These are phyloP conservation scores for Epichloe amarillans DNA, from an alignment of 2,329 filamentous ascomycete genomes.

Conservation along the genomic window DNA sequence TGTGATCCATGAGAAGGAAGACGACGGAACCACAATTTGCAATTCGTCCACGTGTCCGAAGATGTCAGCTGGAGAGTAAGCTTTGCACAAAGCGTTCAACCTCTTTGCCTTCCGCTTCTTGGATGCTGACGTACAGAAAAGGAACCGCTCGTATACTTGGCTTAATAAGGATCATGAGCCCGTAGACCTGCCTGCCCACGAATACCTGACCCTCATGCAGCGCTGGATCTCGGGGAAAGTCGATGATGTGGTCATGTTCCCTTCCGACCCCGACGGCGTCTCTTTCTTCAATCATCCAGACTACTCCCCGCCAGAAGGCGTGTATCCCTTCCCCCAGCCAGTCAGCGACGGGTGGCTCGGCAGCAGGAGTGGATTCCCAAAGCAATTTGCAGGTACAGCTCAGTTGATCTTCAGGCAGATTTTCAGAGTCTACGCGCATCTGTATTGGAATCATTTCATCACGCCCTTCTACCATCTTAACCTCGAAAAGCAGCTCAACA, in stretches of 20 bases:
- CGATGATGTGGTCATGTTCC: constrained; percentile 71
- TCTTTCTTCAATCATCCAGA: constrained; percentile 47
- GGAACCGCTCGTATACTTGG: constrained; percentile 91
- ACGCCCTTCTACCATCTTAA: constrained; percentile 69
- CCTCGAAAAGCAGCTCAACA: constrained; percentile 63
- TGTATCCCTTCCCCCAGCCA: constrained; percentile 38
- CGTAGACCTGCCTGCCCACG: constrained; percentile 74
- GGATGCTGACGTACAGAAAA: constrained; percentile 21
- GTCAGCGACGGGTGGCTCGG: constrained; percentile 61
- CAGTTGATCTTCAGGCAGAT: constrained; percentile 88
- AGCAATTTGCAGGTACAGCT: constrained; percentile 71
- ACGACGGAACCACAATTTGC: constrained; percentile 65
- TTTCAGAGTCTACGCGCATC: constrained; percentile 89
- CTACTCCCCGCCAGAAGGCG: constrained; percentile 23
- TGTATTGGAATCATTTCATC: constrained; percentile 86
- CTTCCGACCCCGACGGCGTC: constrained; percentile 57
- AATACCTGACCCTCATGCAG: constrained; percentile 86
- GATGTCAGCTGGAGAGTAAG: constrained; percentile 81
- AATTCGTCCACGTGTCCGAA: constrained; percentile 73
- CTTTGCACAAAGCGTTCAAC: background rate
- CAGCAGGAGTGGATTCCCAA: constrained; percentile 76
- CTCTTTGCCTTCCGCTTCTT: too few species aligned
- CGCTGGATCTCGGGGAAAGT: constrained; percentile 92
- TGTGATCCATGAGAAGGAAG: constrained; percentile 75
- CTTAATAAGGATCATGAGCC: constrained; percentile 59